Evolutionary conservation across 176 grass and related monocot genomes (phyloP), one percentile per base, ranked within the genome.

Genomic region (Typha latifolia): DNA sequence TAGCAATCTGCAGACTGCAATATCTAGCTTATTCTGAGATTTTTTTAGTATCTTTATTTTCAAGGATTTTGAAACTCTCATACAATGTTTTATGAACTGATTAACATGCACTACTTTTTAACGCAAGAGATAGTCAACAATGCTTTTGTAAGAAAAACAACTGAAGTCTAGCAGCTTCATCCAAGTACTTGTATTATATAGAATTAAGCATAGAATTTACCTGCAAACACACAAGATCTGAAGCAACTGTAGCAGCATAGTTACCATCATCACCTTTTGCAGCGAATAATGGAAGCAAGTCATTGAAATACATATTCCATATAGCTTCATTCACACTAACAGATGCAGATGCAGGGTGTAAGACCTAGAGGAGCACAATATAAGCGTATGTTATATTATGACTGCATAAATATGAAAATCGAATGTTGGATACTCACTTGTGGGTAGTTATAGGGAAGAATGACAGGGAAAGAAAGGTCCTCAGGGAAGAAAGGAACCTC

Each of bases 281-380:
- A 70, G 94, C 90, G 69, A 93, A 84, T 14, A 99, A 72, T 3
- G 86, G 94, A 32, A 99, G 78, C 66, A 99, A 73, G 32, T 93
- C 68, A 3, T 84, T 62, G 14, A 93, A 90, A 78, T 99, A 99
- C 86, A 90, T 89, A 29, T 85, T 87, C 94, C 94, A 99, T 79
- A 99, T 87, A 53, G 72, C 81, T 67, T 90, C 70, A 62, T 80
- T 93, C 32, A 85, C 73, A 67, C 50, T 79, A 37, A 90, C 85
- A 61, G 49, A 64, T 29, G 83, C 84, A 57, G 94, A 73, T 26
- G 70, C 21, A 65, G 80, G 70, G 74, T 99, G 76, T 50, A 93
- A 82, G 50, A 81, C 83, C 94, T 93, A 86, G 24, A 65, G 70
- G 16, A 56, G 9, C 49, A 49, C 49, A 24, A 49, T 3, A 66